Conservation (phyloP, 2,329 filamentous ascomycete genomes). For the Nemania diffusa region DNA sequence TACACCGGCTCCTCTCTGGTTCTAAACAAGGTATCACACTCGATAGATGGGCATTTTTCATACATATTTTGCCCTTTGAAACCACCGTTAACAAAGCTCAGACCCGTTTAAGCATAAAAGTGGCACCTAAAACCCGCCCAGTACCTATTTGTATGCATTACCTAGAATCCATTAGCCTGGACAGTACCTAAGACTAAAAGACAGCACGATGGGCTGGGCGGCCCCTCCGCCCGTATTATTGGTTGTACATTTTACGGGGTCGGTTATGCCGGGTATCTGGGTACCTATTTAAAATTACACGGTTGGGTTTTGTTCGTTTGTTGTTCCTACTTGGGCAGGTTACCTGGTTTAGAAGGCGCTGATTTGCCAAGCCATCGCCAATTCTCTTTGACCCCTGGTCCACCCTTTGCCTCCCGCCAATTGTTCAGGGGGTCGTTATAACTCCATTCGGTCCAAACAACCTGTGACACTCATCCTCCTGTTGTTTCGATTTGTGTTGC, state of each 20-base stretch:
- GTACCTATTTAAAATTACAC: not conserved
- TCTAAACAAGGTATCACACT: too few relatives aligned
- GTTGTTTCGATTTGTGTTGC: slow-evolving; percentile 33
- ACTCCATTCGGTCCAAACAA: slow-evolving; percentile 23
- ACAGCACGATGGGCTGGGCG: slow-evolving; percentile 3
- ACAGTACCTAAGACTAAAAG: not conserved
- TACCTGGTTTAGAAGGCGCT: slow-evolving; percentile 2
- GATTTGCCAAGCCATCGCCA: slow-evolving; percentile 31
- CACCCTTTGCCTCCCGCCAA: slow-evolving; percentile 21
- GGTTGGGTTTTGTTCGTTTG: too few relatives aligned
- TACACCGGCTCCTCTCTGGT: too few relatives aligned
- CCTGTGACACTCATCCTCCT: slow-evolving; percentile 30
- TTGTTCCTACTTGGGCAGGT: slow-evolving; percentile 18
- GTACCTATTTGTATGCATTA: too few relatives aligned
- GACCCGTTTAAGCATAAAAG: too few relatives aligned
- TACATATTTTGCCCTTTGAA: too few relatives aligned
- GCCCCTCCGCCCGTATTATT: slow-evolving; percentile 8
- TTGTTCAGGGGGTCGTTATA: slow-evolving; percentile 29
- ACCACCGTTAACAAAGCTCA: too few relatives aligned
- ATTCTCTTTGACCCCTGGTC: not conserved
- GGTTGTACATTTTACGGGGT: not conserved
- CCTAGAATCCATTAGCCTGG: too few relatives aligned
- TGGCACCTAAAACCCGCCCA: too few relatives aligned
- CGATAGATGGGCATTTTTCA: too few relatives aligned
- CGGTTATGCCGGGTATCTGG: not conserved